phyloP scores from a whole-genome alignment of 345 rosid species.

The Anastatica hierochuntica region DNA sequence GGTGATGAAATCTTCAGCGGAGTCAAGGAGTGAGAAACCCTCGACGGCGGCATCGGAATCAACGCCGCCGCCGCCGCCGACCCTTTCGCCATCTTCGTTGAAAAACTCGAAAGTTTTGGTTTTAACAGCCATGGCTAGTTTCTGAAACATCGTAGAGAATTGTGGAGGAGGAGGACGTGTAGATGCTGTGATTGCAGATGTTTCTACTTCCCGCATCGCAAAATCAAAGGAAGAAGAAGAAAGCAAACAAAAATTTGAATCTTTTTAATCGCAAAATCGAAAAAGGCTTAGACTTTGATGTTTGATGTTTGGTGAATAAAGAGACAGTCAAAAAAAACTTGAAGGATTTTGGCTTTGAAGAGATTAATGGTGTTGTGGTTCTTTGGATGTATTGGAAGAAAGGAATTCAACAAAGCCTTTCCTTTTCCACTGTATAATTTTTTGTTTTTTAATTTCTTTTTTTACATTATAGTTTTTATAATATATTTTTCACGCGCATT shows the following conservation, averaged over 20 bases:
- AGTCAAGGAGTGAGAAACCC: slow-evolving; percentile 64
- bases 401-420: slow-evolving; percentile 27
- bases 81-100: slow-evolving; percentile 45
- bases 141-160: slow-evolving; percentile 85
- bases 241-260: not conserved
- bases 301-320: no score
- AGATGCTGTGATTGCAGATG: no score
- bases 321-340: no score
- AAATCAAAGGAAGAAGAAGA: no score
- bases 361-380: slow-evolving; percentile 17
- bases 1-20: slow-evolving; percentile 80
- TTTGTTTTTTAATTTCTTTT: not conserved
- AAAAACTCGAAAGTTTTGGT: slow-evolving; percentile 87
- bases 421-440: no score
- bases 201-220: slow-evolving; percentile 41
- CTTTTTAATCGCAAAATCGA: no score
- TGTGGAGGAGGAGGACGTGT: slow-evolving; percentile 47
- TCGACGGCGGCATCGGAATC: no score
- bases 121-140: slow-evolving; percentile 88
- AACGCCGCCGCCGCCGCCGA: slow-evolving; percentile 36
- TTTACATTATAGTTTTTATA: not conserved
- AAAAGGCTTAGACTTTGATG: no score
- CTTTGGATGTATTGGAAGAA: slow-evolving; percentile 52
- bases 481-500: not conserved
- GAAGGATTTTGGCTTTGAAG: not conserved